phyloP scores from a whole-genome alignment of 176 grass and related monocot genomes.

The Puccinellia tenuiflora region DNA sequence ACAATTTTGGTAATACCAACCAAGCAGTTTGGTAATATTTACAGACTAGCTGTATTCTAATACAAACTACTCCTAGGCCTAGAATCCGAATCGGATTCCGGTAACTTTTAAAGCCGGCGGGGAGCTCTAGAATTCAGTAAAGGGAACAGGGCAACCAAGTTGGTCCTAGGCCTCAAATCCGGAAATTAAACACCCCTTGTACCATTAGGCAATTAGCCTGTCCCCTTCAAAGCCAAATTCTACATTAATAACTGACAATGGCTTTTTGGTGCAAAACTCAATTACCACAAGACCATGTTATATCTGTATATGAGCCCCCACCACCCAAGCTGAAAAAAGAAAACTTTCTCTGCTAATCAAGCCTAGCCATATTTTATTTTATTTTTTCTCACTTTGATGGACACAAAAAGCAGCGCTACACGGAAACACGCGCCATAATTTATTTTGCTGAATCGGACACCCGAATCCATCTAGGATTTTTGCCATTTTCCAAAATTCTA shows the following conservation, averaged over 20 bases:
- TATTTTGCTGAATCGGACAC: not conserved
- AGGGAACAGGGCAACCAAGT: not conserved
- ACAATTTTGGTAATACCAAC: not conserved
- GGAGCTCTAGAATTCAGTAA: not conserved
- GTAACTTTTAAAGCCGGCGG: not conserved
- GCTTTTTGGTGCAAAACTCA: not conserved
- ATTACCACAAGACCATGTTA: not conserved
- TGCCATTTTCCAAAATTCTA: not conserved
- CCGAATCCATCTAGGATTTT: not conserved
- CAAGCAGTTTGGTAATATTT: not conserved
- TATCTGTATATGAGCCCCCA: not conserved
- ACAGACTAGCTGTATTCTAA: not conserved
- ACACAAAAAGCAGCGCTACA: not conserved
- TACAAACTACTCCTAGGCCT: not conserved
- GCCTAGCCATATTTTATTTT: not conserved
- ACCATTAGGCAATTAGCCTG: not conserved
- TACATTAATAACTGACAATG: no score
- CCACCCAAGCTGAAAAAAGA: not conserved
- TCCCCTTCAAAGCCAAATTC: not conserved
- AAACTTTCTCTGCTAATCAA: not conserved
- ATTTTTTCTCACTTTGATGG: not conserved
- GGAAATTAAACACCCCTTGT: not conserved
- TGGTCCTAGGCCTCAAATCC: not conserved
- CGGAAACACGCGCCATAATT: not conserved
- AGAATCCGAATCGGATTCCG: no score